Percentiles rank a stretch among this genome's conserved stretches.
Conservation (phyloP, 371 early-diverging fungal genomes). For the Syncephalastrum contaminatum region DNA sequence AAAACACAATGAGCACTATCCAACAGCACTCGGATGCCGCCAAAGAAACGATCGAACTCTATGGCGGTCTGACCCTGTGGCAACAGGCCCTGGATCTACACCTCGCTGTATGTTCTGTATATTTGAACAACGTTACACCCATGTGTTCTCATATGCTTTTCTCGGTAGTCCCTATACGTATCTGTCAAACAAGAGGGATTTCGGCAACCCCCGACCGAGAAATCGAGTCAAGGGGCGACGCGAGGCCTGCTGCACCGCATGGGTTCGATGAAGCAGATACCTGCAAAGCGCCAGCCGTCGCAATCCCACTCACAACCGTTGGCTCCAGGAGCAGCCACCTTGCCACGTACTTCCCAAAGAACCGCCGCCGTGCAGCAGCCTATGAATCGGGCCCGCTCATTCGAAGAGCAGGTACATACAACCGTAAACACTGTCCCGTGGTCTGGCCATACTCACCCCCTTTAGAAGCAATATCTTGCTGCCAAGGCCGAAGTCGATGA, state of each 20-base stretch:
- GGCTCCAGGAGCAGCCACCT: no score
- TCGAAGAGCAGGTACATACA: no score
- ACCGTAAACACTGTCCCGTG: no score
- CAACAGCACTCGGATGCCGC: constrained; percentile 25
- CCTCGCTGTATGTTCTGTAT: constrained; percentile 7
- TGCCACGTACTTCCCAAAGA: no score
- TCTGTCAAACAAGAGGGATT: constrained; percentile 19
- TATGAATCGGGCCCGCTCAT: no score
- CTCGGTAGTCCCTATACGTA: constrained; percentile 6
- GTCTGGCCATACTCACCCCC: no score
- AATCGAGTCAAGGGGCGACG: constrained; percentile 2
- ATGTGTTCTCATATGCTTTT: no score
- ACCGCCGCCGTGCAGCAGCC: no score
- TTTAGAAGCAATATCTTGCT: no score
- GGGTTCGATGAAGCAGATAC: constrained; percentile 4
- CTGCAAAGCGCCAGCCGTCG: no score
- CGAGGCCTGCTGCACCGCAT: constrained; percentile 8
- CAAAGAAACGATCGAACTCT: not conserved
- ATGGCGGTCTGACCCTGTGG: constrained; percentile 7
- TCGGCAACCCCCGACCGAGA: constrained; percentile 8
- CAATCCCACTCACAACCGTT: no score
- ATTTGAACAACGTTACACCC: not conserved
- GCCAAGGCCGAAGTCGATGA: no score
- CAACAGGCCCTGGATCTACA: constrained; percentile 14
- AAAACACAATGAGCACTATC: constrained; percentile 51